A percentile compares a stretch with the other conserved stretches of the same genome.
phyloP scores from a whole-genome alignment of 2,329 filamentous ascomycete species.

The Clarireedia homoeocarpa region DNA sequence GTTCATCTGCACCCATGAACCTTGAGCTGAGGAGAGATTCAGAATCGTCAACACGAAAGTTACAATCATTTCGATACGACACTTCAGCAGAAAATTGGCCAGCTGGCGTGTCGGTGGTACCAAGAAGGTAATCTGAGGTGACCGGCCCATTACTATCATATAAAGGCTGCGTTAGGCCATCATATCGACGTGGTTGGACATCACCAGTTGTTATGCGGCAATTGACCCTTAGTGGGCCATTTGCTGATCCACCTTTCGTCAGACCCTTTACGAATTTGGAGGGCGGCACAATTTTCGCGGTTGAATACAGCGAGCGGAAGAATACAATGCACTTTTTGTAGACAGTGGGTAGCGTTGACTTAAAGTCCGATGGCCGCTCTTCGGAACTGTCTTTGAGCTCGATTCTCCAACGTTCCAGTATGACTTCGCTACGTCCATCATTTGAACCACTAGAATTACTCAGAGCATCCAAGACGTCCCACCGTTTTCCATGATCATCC shows the following conservation, averaged over 20 bases:
- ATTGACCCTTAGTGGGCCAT: constrained; percentile 59
- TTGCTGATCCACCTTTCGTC: constrained; percentile 58
- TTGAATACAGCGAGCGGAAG: constrained; percentile 81
- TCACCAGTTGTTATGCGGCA: constrained; percentile 66
- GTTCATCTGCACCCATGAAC: constrained; percentile 86
- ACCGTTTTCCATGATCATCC: constrained; percentile 84
- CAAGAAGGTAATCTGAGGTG: constrained; percentile 72
- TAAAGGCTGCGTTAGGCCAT: constrained; percentile 65
- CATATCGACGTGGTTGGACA: constrained; percentile 45
- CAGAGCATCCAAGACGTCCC: constrained; percentile 83
- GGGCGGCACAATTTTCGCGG: constrained; percentile 72
- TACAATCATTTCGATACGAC: constrained; percentile 79
- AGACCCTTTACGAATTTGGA: constrained; percentile 74
- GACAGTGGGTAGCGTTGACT: constrained; percentile 65
- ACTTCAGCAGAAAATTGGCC: constrained; percentile 77
- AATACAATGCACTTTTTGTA: constrained; percentile 98
- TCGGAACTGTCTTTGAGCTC: constrained; percentile 60
- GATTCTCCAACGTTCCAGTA: constrained; percentile 87
- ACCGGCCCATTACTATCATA: constrained; percentile 55
- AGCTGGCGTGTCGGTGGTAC: constrained; percentile 76
- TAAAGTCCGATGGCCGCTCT: constrained; percentile 48
- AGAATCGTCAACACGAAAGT: constrained; percentile 84
- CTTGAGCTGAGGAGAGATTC: constrained; percentile 86
- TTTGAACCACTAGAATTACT: constrained; percentile 49
- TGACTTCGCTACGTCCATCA: constrained; percentile 47